Base-by-base conservation (phyloP, 2,329 filamentous ascomycete genomes). In the Penicillium digitatum region DNA sequence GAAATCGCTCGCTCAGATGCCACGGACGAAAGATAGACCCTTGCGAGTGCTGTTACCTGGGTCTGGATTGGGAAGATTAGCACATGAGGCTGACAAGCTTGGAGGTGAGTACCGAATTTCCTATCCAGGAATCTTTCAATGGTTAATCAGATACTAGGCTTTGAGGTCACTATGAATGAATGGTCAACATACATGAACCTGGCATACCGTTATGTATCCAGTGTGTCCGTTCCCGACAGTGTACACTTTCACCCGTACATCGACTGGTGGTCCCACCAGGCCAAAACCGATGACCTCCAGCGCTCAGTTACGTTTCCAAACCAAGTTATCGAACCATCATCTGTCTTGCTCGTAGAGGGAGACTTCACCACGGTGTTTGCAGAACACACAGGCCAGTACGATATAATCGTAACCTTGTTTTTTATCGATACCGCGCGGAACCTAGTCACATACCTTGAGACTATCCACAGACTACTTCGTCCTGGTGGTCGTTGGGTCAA, bases 391-490 rank as follows among this genome's bases (percentile, higher is more conserved):
- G 62, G 57, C 0, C 55, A 59, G 4, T 84, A 75, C 63, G 81
- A 84, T 50, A 71, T 76, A 0, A 67, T 85, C 0, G 66, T 83
- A 0, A 83, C 82, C 0, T 76, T 83, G 40, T 85, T 84, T 69
- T 84, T 85, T 68, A 83, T 85, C 59, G 82, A 85, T 62, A 85
- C 82, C 0, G 82, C 82, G 0, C 75, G 81, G 0, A 84, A 84
- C 51, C 65, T 83, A 1, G 73, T 83, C 64, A 69, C 63, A 0
- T 85, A 84, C 56, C 71, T 84, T 6, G 80, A 84, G 34, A 82
- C 76, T 0, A 83, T 83, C 40, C 72, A 78, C 47, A 66, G 65
- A 0, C 61, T 81, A 0, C 71, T 85, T 3, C 74, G 70, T 40
- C 64, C 66, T 0, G 81, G 80, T 0, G 82, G 81, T 0, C 65